Evolutionary conservation across 345 rosid species (phyloP).

Genomic region (Durio zibethinus): DNA sequence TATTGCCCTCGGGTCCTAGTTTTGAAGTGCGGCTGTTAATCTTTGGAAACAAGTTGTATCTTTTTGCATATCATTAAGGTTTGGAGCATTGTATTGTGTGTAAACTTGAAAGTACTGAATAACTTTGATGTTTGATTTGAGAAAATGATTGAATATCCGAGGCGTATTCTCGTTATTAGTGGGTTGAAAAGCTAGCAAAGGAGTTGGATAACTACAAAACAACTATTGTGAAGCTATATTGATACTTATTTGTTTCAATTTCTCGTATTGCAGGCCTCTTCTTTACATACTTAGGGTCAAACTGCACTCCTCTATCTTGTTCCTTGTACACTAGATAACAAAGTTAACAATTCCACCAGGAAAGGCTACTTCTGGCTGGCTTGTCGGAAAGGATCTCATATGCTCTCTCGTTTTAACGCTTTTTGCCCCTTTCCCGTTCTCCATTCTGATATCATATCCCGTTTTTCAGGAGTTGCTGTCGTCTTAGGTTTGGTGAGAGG

Average conservation of each 20-base stretch:
- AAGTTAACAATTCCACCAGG: not conserved
- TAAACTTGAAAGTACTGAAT: not conserved
- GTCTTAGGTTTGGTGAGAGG: constrained; percentile 61
- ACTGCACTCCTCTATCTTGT: constrained; percentile 97
- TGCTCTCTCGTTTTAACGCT: not conserved
- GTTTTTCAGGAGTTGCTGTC: constrained; percentile 48
- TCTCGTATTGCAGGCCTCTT: constrained; percentile 55
- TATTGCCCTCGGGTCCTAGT: not conserved
- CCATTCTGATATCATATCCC: not conserved
- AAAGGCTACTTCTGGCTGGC: not conserved
- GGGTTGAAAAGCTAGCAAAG: not conserved
- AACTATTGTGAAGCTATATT: not conserved
- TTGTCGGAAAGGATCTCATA: not conserved
- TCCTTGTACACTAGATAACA: constrained; percentile 92
- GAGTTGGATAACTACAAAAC: not conserved
- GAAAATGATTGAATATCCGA: not conserved
- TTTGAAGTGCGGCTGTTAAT: not conserved
- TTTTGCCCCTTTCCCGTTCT: not conserved
- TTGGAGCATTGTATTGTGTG: not conserved
- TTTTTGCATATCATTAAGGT: not conserved
- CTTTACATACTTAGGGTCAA: constrained; percentile 76
- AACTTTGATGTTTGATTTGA: not conserved
- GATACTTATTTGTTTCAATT: not conserved
- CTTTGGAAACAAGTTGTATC: not conserved
- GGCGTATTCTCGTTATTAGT: not conserved